Percentiles rank a stretch among this genome's conserved stretches.
Evolutionary conservation across 2,329 filamentous ascomycete species (phyloP).

Genomic region (Fusarium sp.): DNA sequence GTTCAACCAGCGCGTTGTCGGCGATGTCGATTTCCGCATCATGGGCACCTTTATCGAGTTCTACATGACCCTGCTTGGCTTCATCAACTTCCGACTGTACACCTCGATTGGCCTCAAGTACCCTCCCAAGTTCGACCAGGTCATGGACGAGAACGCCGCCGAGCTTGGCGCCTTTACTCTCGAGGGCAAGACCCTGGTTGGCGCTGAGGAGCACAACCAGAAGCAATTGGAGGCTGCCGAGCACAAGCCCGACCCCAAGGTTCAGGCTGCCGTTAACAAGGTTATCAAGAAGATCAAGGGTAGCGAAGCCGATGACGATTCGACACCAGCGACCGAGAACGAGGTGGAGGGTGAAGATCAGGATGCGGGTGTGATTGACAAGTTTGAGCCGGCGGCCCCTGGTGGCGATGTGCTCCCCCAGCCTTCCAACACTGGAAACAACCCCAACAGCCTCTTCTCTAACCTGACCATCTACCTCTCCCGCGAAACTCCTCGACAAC

Average conservation of each 20-base stretch:
- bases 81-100: conserved; percentile 95
- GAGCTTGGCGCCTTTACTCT: conserved; percentile 92
- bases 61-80: conserved; percentile 94
- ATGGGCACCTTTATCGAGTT: conserved; percentile 99
- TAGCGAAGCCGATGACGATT: conserved; percentile 55
- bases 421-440: conserved; percentile 70
- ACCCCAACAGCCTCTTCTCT: conserved; percentile 79
- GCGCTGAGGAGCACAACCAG: conserved; percentile 61
- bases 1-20: conserved; percentile 93
- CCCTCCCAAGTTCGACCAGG: conserved; percentile 88
- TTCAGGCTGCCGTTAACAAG: conserved; percentile 72
- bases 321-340: conserved; percentile 51
- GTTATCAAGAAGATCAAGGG: conserved; percentile 72
- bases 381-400: conserved; percentile 83
- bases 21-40: conserved; percentile 96
- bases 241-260: conserved; percentile 66
- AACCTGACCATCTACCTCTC: conserved; percentile 92
- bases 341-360: conserved; percentile 58
- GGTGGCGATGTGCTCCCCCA: conserved; percentile 88
- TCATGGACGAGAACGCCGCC: conserved; percentile 86
- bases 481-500: conserved; percentile 87
- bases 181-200: conserved; percentile 72
- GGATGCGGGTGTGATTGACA: conserved; percentile 76
- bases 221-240: conserved; percentile 57
- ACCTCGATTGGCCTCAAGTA: conserved; percentile 91